Evolutionary conservation across 768 basidiomycete genomes (phyloP).

Genomic region (Phaffia tasmanica): DNA sequence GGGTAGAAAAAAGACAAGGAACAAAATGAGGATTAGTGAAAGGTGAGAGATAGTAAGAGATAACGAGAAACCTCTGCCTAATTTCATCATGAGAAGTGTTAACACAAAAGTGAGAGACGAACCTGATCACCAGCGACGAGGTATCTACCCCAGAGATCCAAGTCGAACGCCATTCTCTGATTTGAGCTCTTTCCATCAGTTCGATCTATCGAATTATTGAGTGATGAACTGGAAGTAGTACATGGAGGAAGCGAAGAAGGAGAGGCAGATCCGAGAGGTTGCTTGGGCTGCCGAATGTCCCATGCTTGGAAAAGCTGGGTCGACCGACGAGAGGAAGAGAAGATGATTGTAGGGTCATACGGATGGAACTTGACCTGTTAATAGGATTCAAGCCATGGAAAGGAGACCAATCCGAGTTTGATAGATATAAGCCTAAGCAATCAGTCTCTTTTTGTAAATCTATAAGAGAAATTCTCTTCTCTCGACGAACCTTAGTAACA

Average conservation of each 20-base stretch:
- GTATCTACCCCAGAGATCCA: constrained; percentile 57
- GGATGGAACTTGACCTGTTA: constrained; percentile 70
- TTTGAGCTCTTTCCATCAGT: constrained; percentile 48
- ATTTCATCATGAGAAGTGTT: neutral
- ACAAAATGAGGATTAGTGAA: neutral
- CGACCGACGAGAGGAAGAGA: constrained; percentile 64
- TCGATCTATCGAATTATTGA: constrained; percentile 28
- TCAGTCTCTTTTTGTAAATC: constrained; percentile 41
- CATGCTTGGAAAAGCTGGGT: constrained; percentile 52
- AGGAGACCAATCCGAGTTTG: neutral
- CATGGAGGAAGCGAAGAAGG: neutral
- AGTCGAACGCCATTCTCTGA: constrained; percentile 65
- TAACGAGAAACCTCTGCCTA: neutral
- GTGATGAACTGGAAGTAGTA: no score
- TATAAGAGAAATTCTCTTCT: constrained; percentile 41
- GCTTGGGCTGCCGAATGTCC: constrained; percentile 58
- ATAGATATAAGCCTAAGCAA: neutral
- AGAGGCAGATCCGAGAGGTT: constrained; percentile 35
- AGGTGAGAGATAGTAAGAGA: neutral
- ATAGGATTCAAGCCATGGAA: neutral
- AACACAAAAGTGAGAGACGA: constrained; percentile 29
- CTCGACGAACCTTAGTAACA: constrained; percentile 36
- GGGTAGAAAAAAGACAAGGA: constrained; percentile 5
- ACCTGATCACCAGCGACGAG: constrained; percentile 62
- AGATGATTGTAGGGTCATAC: constrained; percentile 55